A percentile compares a stretch with the other conserved stretches of the same genome.
These are phyloP conservation scores for Teratosphaeria viscida DNA, from an alignment of 2,329 filamentous ascomycete species.

Conservation along the genomic window DNA sequence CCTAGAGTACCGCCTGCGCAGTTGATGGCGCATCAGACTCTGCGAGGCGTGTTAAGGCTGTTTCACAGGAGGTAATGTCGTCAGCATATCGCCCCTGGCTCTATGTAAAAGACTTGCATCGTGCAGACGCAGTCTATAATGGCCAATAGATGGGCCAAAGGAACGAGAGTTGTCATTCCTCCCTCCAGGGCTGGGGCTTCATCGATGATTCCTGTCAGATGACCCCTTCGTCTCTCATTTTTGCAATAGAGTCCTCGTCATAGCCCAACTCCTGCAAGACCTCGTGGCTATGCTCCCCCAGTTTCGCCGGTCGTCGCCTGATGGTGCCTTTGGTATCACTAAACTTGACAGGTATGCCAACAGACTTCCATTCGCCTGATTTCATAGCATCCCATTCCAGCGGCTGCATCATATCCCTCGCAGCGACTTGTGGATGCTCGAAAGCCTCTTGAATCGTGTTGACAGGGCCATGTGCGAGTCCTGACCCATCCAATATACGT, in stretches of 20 bases:
- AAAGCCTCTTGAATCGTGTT: conserved; percentile 38
- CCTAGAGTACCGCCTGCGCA: neutral
- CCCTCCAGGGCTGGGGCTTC: too few species aligned
- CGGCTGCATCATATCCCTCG: conserved; percentile 22
- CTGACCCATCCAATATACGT: conserved; percentile 30
- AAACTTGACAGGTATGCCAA: conserved; percentile 20
- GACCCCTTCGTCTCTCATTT: neutral
- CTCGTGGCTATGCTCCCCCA: conserved; percentile 20
- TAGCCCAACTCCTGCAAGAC: conserved; percentile 8
- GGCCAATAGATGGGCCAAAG: too few species aligned
- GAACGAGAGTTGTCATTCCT: too few species aligned
- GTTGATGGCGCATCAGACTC: neutral
- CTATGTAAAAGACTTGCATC: too few species aligned
- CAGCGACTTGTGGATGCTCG: conserved; percentile 30
- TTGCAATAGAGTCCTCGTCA: neutral
- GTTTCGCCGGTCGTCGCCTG: conserved; percentile 13
- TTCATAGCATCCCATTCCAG: conserved; percentile 14
- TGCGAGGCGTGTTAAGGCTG: neutral
- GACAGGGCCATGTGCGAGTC: conserved; percentile 37
- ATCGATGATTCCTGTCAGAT: neutral
- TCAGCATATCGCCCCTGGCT: too few species aligned
- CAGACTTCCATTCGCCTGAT: conserved; percentile 16
- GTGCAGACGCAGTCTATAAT: too few species aligned
- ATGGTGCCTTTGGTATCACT: conserved; percentile 16
- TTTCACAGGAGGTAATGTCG: neutral